Conservation (phyloP, 2,329 filamentous ascomycete genomes). For the Podosphaera leucotricha region DNA sequence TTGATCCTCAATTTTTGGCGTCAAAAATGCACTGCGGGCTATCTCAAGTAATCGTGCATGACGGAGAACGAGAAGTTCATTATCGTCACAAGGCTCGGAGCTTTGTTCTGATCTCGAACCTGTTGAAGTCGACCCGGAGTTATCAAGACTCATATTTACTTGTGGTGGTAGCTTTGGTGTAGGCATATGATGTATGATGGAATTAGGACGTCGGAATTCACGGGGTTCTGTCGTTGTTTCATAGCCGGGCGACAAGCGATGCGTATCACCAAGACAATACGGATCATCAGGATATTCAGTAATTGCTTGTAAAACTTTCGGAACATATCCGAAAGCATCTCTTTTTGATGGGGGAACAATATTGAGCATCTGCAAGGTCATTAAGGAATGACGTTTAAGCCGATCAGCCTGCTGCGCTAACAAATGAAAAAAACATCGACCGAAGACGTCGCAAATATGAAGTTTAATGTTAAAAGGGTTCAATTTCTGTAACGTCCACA, state of each 20-base stretch:
- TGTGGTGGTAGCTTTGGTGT: not conserved
- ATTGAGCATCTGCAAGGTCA: conserved; percentile 2
- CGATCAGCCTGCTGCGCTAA: conserved; percentile 1
- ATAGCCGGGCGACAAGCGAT: not conserved
- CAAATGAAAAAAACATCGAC: conserved; percentile 3
- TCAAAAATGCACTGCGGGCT: not conserved
- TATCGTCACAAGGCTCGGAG: not conserved
- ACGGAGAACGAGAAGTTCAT: conserved; percentile 1
- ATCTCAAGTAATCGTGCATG: conserved; percentile 2
- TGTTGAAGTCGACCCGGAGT: not conserved
- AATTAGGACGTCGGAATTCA: conserved; percentile 2
- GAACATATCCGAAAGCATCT: conserved; percentile 1
- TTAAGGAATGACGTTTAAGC: not conserved
- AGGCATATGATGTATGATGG: conserved; percentile 1
- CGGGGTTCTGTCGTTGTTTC: not conserved
- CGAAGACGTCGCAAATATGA: conserved; percentile 4
- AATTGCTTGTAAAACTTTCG: not conserved
- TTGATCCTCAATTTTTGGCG: conserved; percentile 4
- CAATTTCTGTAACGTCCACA: conserved; percentile 3
- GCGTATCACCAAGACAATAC: not conserved
- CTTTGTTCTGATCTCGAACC: not conserved
- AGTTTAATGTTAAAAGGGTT: conserved; percentile 3
- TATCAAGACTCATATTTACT: not conserved
- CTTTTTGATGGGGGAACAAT: not conserved
- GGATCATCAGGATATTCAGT: not conserved